Percentiles rank a stretch among this genome's conserved stretches.
These are phyloP conservation scores for Pachysandra terminalis DNA, from an alignment of 164 flowering plant genomes.

Conservation along the genomic window DNA sequence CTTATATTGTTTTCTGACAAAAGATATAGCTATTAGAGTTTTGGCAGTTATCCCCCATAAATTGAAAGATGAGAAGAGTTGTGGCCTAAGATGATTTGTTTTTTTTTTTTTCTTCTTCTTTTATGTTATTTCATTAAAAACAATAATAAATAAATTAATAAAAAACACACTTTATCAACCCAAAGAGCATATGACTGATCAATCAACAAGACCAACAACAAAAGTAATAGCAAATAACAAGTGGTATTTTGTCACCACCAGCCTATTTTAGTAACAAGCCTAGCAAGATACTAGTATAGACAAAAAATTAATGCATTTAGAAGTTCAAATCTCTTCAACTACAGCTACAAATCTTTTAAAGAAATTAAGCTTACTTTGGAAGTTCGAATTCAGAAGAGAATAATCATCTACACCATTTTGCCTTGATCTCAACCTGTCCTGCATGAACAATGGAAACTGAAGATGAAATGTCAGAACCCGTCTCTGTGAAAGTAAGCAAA, in stretches of 20 bases:
- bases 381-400: conserved; percentile 5
- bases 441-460: conserved; percentile 42
- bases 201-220: conserved; percentile 31
- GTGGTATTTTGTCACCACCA: conserved; percentile 50
- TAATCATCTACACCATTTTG: not conserved
- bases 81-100: not conserved
- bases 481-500: conserved; percentile 28
- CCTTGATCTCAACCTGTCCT: conserved; percentile 13
- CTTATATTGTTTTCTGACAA: not conserved
- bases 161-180: not conserved
- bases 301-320: conserved; percentile 9
- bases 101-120: too few relatives aligned
- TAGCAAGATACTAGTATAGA: conserved; percentile 14
- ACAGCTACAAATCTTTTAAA: not conserved
- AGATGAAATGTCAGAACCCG: conserved; percentile 28
- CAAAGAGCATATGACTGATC: conserved; percentile 19
- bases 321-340: not conserved
- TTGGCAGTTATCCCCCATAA: not conserved
- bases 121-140: not conserved
- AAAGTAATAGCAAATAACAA: conserved; percentile 24
- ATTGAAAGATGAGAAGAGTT: not conserved
- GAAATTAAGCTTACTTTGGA: conserved; percentile 3
- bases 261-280: conserved; percentile 24
- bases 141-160: too few relatives aligned
- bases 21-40: not conserved